A percentile compares a stretch with the other conserved stretches of the same genome.
These are phyloP conservation scores for Citrus unshiu DNA, from an alignment of 345 rosid genomes.

Conservation along the genomic window DNA sequence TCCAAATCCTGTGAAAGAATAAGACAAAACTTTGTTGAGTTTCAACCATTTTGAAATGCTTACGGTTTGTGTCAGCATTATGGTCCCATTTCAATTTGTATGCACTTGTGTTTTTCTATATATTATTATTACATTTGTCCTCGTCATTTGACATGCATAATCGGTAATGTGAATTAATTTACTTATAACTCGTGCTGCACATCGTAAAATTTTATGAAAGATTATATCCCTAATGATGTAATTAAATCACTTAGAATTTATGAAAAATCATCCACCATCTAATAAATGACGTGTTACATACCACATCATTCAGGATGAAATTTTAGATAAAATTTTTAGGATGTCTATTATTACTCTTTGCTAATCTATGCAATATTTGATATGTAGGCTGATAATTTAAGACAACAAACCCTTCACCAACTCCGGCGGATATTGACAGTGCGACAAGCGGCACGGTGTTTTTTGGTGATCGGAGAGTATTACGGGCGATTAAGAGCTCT, in stretches of 20 bases:
- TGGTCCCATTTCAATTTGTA: slow-evolving; percentile 18
- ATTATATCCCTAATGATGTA: too few relatives aligned
- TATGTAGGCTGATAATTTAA: slow-evolving; percentile 82
- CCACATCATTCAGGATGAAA: too few relatives aligned
- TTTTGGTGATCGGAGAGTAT: slow-evolving; percentile 84
- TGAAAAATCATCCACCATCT: too few relatives aligned
- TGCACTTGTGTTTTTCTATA: not conserved
- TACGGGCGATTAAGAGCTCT: slow-evolving; percentile 83
- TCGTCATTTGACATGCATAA: not conserved
- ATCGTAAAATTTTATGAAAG: too few relatives aligned
- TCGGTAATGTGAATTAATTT: slow-evolving; percentile 15
- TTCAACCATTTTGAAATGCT: slow-evolving; percentile 27
- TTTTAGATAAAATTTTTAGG: too few relatives aligned
- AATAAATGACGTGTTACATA: too few relatives aligned
- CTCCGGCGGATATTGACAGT: slow-evolving; percentile 69
- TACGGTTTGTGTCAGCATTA: slow-evolving; percentile 10
- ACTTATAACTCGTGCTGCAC: not conserved
- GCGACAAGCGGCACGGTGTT: slow-evolving; percentile 85
- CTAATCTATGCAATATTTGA: not conserved
- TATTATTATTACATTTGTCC: not conserved
- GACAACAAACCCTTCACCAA: slow-evolving; percentile 94
- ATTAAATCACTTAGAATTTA: too few relatives aligned
- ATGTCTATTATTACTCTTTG: not conserved
- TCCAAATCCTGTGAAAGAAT: slow-evolving; percentile 24
- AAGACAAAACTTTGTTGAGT: slow-evolving; percentile 22